A percentile compares a stretch with the other conserved stretches of the same genome.
phyloP scores from a whole-genome alignment of 208 protist species.

The Herpetomonas tarakana region DNA sequence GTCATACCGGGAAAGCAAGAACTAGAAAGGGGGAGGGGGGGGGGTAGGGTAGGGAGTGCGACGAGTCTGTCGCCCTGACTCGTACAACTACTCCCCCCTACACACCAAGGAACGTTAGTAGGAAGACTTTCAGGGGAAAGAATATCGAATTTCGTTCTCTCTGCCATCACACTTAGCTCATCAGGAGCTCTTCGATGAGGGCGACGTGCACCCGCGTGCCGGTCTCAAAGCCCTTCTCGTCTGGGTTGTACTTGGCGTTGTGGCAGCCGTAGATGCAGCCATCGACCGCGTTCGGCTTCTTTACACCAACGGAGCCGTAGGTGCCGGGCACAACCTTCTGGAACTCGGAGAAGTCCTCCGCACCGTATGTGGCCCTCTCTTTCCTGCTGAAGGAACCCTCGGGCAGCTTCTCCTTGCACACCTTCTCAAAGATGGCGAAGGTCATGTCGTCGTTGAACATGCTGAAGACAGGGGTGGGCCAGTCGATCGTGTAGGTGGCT shows the following conservation, averaged over 20 bases:
- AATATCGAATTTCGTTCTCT: too few relatives aligned
- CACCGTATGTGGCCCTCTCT: slow-evolving; percentile 3
- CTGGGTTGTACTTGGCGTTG: slow-evolving; percentile 42
- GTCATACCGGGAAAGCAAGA: too few relatives aligned
- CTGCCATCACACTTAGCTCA: too few relatives aligned
- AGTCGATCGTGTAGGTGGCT: slow-evolving; percentile 24
- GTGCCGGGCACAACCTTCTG: slow-evolving; percentile 25
- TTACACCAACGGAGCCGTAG: slow-evolving; percentile 18
- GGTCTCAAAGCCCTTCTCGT: slow-evolving; percentile 44
- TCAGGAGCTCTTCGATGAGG: slow-evolving; percentile 40
- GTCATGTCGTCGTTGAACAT: slow-evolving; percentile 30
- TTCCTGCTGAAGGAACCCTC: slow-evolving; percentile 1
- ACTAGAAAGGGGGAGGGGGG: too few relatives aligned
- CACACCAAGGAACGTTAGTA: too few relatives aligned
- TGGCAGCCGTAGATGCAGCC: slow-evolving; percentile 25
- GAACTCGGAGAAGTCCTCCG: slow-evolving; percentile 42
- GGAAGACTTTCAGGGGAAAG: too few relatives aligned
- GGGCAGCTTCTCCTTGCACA: slow-evolving; percentile 25
- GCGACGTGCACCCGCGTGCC: slow-evolving; percentile 45
- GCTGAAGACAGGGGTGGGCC: slow-evolving; percentile 24
- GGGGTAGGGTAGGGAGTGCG: too few relatives aligned
- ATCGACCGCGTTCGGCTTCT: background rate
- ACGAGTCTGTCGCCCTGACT: too few relatives aligned
- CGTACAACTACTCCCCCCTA: too few relatives aligned
- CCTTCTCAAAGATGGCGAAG: slow-evolving; percentile 30